These are phyloP conservation scores for Scheffersomyces ergatensis DNA, from an alignment of 805 yeast genomes.

Conservation along the genomic window DNA sequence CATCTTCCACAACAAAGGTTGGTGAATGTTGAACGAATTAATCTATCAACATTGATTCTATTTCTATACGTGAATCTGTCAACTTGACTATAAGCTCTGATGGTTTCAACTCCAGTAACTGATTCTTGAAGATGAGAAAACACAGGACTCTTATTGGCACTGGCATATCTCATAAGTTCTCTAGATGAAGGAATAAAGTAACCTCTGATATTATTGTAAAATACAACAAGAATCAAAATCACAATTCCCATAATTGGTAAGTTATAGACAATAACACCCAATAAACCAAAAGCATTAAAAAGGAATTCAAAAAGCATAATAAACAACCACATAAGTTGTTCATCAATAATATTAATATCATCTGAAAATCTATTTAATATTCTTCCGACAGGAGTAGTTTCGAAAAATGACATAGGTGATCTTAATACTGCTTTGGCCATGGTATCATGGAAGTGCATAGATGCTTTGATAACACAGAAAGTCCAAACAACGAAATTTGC, in stretches of 20 bases:
- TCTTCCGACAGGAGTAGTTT: constrained; percentile 39
- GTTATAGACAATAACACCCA: constrained; percentile 27
- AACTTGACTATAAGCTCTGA: constrained; percentile 26
- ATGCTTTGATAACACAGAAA: constrained; percentile 25
- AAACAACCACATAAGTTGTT: constrained; percentile 28
- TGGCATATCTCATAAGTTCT: constrained; percentile 28
- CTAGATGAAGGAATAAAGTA: constrained; percentile 33
- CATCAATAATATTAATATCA: constrained; percentile 31
- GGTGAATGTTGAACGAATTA: constrained; percentile 17
- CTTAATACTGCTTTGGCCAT: constrained; percentile 34
- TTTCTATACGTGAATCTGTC: constrained; percentile 25
- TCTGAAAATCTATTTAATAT: constrained; percentile 38
- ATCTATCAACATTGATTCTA: constrained; percentile 20
- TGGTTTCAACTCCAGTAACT: constrained; percentile 32
- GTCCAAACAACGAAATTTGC: constrained; percentile 30
- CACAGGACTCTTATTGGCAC: constrained; percentile 28
- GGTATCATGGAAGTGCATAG: constrained; percentile 31
- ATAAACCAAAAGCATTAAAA: constrained; percentile 22
- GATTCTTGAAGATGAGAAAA: constrained; percentile 37
- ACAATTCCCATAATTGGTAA: constrained; percentile 31
- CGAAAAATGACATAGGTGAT: constrained; percentile 41
- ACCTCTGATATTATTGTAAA: constrained; percentile 27
- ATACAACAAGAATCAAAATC: constrained; percentile 18
- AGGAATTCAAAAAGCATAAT: constrained; percentile 17
- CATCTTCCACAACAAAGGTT: constrained; percentile 26